Base-by-base conservation (phyloP, 805 yeast genomes). In the Candida sanyiensis region DNA sequence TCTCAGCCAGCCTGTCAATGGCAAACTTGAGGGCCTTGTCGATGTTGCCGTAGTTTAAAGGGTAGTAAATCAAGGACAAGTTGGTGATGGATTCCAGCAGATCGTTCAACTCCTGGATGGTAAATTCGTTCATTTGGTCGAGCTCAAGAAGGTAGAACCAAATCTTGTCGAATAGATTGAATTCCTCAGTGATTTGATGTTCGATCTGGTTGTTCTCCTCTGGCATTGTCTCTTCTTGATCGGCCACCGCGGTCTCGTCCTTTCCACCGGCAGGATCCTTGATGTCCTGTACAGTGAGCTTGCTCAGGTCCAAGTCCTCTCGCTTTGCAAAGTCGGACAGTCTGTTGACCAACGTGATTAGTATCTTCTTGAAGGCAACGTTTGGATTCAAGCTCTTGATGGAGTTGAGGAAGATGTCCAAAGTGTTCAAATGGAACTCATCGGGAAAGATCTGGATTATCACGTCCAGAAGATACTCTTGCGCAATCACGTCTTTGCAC, bases 381-480 rank as follows among this genome's bases (percentile, higher is more conserved):
- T 72, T 69, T 1, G 93, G 88, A 54, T 77, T 79, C 44, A 93
- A 65, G 40, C 75, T 70, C 38, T 79, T 61, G 16, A 86, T 73
- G 1, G 89, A 77, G 22, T 70, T 71, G 48, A 93, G 67, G 47
- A 84, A 76, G 23, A 65, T 62, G 38, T 79, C 78, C 49, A 93
- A 66, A 0, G 96, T 85, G 16, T 70, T 70, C 43, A 88, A 63
- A 53, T 93, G 97, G 58, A 83, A 90, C 46, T 83, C 86, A 53
- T 86, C 96, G 1, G 97, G 97, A 64, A 93, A 93, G 2, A 89
- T 94, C 57, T 90, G 97, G 39, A 89, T 82, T 38, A 93, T 70
- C 10, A 93, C 96, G 55, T 93, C 98, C 35, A 89, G 68, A 41
- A 93, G 63, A 56, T 93, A 93, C 54, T 83, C 89, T 62, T 93